Evolutionary conservation across 352 stramenopile species (phyloP).

Genomic region (Globisporangium canariense): DNA sequence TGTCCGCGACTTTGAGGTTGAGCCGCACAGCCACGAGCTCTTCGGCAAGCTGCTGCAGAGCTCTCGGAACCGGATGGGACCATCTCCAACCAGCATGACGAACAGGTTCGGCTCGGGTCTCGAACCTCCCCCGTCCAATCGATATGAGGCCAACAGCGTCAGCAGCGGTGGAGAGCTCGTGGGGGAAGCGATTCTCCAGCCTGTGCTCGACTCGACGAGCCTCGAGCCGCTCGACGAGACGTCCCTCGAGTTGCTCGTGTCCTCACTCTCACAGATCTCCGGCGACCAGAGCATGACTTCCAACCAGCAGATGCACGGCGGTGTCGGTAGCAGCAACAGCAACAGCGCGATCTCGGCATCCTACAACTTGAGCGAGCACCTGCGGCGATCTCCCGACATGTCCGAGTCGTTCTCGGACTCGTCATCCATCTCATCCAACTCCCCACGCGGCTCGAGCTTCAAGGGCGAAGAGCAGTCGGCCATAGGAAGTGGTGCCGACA

Average conservation of each 20-base stretch:
- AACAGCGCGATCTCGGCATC: background rate
- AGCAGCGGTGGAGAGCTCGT: background rate
- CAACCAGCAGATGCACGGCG: background rate
- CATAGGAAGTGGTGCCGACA: no score
- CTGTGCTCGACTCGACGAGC: slow-evolving; percentile 3
- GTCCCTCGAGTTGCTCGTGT: slow-evolving; percentile 14
- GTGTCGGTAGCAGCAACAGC: background rate
- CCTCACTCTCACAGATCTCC: slow-evolving; percentile 11
- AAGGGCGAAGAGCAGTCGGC: background rate
- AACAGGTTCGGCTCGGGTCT: background rate
- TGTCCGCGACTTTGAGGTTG: background rate
- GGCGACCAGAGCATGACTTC: background rate
- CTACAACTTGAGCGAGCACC: background rate
- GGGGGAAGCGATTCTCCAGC: slow-evolving; percentile 3
- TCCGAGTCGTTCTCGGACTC: slow-evolving; percentile 7
- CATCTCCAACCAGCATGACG: background rate
- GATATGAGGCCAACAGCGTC: background rate
- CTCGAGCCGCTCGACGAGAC: slow-evolving; percentile 14
- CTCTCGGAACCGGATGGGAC: background rate
- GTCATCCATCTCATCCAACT: slow-evolving; percentile 2
- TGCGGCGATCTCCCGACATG: background rate
- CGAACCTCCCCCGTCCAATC: background rate
- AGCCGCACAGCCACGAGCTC: background rate
- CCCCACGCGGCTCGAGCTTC: background rate
- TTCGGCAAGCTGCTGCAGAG: slow-evolving; percentile 1